Percentiles rank a stretch among this genome's conserved stretches.
These are phyloP conservation scores for Kwoniella mangroviensis DNA, from an alignment of 768 basidiomycete species.

Conservation along the genomic window DNA sequence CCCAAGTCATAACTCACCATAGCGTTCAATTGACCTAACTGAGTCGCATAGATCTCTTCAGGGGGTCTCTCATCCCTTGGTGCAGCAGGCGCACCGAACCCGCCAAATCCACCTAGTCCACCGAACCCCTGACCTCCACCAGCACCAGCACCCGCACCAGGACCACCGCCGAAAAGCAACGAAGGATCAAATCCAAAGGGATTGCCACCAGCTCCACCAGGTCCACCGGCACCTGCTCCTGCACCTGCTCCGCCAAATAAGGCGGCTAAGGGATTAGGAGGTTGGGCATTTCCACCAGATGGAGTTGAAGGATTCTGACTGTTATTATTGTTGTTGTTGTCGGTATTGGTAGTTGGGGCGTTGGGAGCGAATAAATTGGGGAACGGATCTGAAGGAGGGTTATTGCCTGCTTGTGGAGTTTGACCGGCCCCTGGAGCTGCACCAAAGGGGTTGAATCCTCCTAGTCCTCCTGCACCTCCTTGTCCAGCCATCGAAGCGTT, in stretches of 20 bases:
- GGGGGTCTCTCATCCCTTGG: conserved; percentile 75
- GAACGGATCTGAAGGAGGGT: conserved; percentile 38
- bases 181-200: conserved; percentile 37
- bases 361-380: conserved; percentile 49
- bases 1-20: conserved; percentile 65
- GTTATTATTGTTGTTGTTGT: not conserved
- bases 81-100: conserved; percentile 56
- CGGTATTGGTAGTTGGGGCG: conserved; percentile 16
- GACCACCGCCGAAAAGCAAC: conserved; percentile 29
- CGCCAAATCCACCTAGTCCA: conserved; percentile 45
- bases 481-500: conserved; percentile 41
- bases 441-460: conserved; percentile 26
- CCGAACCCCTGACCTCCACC: conserved; percentile 17
- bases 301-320: conserved; percentile 8
- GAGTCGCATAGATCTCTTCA: conserved; percentile 84
- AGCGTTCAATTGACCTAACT: conserved; percentile 74
- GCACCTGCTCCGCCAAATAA: conserved; percentile 34
- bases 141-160: conserved; percentile 33
- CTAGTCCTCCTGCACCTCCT: conserved; percentile 38
- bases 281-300: conserved; percentile 6
- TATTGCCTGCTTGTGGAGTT: conserved; percentile 13
- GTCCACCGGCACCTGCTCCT: conserved; percentile 35
- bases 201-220: conserved; percentile 33
- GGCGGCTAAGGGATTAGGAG: conserved; percentile 36
- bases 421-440: conserved; percentile 18